Percentiles rank a stretch among this genome's conserved stretches.
Evolutionary conservation across 345 rosid genomes (phyloP).

Genomic region (Corchorus olitorius): DNA sequence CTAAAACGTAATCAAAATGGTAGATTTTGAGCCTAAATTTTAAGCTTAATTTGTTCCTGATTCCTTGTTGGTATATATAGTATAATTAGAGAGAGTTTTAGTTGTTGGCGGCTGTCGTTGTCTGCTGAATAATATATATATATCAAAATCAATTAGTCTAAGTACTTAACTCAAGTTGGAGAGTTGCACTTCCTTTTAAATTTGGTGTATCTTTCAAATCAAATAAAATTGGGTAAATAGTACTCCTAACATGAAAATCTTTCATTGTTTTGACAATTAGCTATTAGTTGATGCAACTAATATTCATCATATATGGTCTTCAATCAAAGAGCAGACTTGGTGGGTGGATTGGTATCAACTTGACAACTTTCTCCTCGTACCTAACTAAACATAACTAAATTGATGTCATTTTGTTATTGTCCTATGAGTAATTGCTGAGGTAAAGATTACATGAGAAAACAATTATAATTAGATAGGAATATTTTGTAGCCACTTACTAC

Average conservation of each 20-base stretch:
- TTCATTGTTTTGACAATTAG: background rate
- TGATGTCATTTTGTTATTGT: background rate
- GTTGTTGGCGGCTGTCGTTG: background rate
- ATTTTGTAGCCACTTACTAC: background rate
- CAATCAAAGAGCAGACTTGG: background rate
- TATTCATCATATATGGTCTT: background rate
- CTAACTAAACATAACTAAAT: slow-evolving; percentile 8
- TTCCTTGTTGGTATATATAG: background rate
- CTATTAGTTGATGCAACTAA: background rate
- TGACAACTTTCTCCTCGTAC: background rate
- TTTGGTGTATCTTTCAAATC: background rate
- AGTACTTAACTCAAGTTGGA: background rate
- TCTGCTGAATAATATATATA: background rate
- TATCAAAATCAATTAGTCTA: background rate
- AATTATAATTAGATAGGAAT: too few species aligned
- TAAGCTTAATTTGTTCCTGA: too few species aligned
- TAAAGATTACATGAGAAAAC: background rate
- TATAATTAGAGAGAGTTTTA: background rate
- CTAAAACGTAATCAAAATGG: background rate
- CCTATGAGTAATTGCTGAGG: slow-evolving; percentile 13
- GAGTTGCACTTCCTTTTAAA: background rate
- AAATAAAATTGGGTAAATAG: background rate
- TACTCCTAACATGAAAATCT: background rate
- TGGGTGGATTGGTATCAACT: background rate
- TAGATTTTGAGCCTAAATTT: background rate